phyloP scores from a whole-genome alignment of 768 basidiomycete species.

The Podaxis sp. region DNA sequence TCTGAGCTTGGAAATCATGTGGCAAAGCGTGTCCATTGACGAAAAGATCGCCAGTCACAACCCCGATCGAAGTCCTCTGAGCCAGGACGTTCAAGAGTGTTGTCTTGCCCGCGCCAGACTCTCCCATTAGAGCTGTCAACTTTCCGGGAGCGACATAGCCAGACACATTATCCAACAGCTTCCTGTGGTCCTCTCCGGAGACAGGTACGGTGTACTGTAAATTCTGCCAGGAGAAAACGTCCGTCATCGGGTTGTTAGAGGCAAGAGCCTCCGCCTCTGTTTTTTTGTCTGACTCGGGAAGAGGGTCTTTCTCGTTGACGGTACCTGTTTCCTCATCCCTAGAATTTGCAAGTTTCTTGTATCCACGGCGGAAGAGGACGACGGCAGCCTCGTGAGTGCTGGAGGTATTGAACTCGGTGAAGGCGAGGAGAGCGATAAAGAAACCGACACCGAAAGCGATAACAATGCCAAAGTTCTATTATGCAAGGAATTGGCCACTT shows the following conservation, averaged over 20 bases:
- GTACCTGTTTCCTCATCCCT: conserved; percentile 19
- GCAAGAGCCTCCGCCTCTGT: conserved; percentile 23
- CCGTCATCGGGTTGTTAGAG: conserved; percentile 34
- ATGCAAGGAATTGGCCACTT: background rate
- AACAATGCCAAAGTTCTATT: conserved; percentile 64
- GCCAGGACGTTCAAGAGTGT: conserved; percentile 61
- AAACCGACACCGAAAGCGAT: conserved; percentile 65
- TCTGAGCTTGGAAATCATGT: conserved; percentile 63
- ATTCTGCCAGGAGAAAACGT: conserved; percentile 82
- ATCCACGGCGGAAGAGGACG: conserved; percentile 65
- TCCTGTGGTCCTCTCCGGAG: conserved; percentile 38
- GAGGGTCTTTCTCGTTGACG: conserved; percentile 22
- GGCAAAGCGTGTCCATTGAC: conserved; percentile 56
- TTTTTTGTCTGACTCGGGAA: conserved; percentile 22
- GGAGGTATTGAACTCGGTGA: conserved; percentile 52
- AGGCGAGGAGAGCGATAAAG: conserved; percentile 48
- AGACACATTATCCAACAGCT: conserved; percentile 66
- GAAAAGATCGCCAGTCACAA: conserved; percentile 50
- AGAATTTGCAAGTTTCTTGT: conserved; percentile 22
- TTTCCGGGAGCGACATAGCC: conserved; percentile 84
- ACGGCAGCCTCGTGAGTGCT: conserved; percentile 34
- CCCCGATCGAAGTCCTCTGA: conserved; percentile 43
- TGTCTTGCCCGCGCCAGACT: conserved; percentile 52
- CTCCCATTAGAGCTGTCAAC: conserved; percentile 77
- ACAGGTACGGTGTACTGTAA: conserved; percentile 69